Conservation (phyloP, 75 land plant genomes). For the Selaginella moellendorffii region DNA sequence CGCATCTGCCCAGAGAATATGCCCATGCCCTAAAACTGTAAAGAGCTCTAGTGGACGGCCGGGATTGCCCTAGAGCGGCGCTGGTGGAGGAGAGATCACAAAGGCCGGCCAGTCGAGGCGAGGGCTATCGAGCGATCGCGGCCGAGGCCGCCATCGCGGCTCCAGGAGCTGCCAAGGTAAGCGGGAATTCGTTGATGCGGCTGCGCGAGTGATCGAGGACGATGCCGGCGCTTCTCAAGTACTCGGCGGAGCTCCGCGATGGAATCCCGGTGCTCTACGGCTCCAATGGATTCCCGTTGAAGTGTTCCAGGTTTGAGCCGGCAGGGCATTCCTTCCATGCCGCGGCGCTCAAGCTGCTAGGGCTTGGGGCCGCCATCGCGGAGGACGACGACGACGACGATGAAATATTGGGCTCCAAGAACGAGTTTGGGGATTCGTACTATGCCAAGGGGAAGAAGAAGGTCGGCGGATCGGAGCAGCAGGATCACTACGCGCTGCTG, state of each 20-base stretch:
- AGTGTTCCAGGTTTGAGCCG: constrained; percentile 54
- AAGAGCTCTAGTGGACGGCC: no score
- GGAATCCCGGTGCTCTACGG: constrained; percentile 49
- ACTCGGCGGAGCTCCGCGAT: constrained; percentile 16
- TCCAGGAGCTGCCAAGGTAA: no score
- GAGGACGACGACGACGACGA: constrained; percentile 28
- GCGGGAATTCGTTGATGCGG: background rate
- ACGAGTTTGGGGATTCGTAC: constrained; percentile 45
- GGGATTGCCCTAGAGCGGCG: no score
- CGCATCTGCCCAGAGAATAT: no score
- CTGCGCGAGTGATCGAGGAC: background rate
- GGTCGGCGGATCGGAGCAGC: constrained; percentile 35
- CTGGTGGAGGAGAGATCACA: no score
- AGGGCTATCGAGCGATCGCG: no score
- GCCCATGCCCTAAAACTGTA: no score
- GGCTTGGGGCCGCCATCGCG: constrained; percentile 32
- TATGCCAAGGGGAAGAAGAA: constrained; percentile 70
- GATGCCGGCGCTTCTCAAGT: background rate
- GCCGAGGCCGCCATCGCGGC: no score
- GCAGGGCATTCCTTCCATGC: constrained; percentile 79
- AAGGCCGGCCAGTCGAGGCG: no score
- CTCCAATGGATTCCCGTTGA: constrained; percentile 60
- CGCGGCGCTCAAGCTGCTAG: constrained; percentile 48
- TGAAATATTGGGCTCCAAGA: constrained; percentile 19
- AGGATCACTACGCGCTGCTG: constrained; percentile 87